Conservation (phyloP, 805 yeast genomes). For the Kazachstania africana region DNA sequence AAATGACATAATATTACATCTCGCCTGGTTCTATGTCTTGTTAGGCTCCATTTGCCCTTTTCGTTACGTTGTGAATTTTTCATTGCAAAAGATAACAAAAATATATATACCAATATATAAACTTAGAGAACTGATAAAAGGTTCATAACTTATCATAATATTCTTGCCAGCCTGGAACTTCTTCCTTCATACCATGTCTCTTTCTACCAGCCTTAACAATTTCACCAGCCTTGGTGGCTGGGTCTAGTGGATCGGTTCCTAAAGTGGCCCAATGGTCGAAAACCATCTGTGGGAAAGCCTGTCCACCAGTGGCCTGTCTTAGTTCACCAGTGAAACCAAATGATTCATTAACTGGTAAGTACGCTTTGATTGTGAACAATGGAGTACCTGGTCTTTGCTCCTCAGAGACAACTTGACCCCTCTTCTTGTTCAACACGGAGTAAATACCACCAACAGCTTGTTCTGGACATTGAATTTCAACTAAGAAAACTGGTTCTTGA, state of each 20-base stretch:
- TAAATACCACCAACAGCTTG: slow-evolving; percentile 99
- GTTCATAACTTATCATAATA: slow-evolving; percentile 83
- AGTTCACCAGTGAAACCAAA: slow-evolving; percentile 99
- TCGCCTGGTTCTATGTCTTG: background rate
- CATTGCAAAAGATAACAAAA: background rate
- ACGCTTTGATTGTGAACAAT: slow-evolving; percentile 98
- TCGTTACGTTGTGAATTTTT: background rate
- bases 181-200: slow-evolving; percentile 95
- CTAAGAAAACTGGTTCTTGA: slow-evolving; percentile 98
- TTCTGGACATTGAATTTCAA: slow-evolving; percentile 99
- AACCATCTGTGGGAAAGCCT: slow-evolving; percentile 99
- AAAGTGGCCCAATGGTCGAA: slow-evolving; percentile 96
- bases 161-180: slow-evolving; percentile 98
- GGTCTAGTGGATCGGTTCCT: slow-evolving; percentile 87
- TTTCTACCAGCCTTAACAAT: slow-evolving; percentile 65
- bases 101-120: background rate
- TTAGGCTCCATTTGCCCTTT: background rate
- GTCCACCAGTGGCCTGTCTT: slow-evolving; percentile 99
- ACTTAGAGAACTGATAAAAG: background rate
- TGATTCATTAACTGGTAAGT: slow-evolving; percentile 99
- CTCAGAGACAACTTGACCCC: slow-evolving; percentile 99
- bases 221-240: slow-evolving; percentile 58
- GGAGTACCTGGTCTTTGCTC: slow-evolving; percentile 99
- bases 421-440: slow-evolving; percentile 97
- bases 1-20: background rate